Evolutionary conservation across 495 filamentous ascomycete genomes (phyloP).

Genomic region (Talaromyces wortmannii): DNA sequence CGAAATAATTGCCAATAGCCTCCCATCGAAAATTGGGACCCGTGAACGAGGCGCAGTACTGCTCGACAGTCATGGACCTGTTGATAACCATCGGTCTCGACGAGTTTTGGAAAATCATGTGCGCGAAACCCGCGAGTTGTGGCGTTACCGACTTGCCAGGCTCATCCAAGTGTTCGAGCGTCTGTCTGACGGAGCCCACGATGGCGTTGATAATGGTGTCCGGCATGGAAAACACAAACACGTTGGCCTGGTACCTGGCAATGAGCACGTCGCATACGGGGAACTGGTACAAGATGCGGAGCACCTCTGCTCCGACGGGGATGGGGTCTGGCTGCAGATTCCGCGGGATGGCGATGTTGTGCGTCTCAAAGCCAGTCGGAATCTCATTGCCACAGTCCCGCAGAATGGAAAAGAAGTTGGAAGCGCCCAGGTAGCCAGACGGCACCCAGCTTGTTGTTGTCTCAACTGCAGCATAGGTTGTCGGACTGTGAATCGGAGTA

Average conservation of each 20-base stretch:
- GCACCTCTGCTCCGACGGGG: slow-evolving; percentile 31
- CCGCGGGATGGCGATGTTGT: slow-evolving; percentile 11
- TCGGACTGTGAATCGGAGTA: neutral
- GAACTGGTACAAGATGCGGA: slow-evolving; percentile 30
- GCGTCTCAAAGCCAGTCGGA: slow-evolving; percentile 21
- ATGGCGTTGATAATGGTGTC: slow-evolving; percentile 7
- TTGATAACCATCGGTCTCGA: slow-evolving; percentile 18
- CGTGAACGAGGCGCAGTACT: slow-evolving; percentile 34
- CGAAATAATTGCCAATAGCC: slow-evolving; percentile 44
- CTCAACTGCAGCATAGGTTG: neutral
- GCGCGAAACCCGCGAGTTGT: slow-evolving; percentile 20
- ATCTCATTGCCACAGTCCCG: slow-evolving; percentile 29
- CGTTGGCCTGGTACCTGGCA: slow-evolving; percentile 16
- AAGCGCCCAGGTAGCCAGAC: slow-evolving; percentile 43
- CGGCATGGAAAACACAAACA: slow-evolving; percentile 7
- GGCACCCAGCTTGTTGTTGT: slow-evolving; percentile 4
- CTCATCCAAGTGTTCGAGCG: slow-evolving; percentile 16
- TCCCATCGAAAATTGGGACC: slow-evolving; percentile 53
- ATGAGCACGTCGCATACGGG: slow-evolving; percentile 15
- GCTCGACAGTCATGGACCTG: slow-evolving; percentile 21
- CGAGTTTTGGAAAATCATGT: slow-evolving; percentile 25
- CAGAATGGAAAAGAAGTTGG: slow-evolving; percentile 41
- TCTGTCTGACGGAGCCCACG: slow-evolving; percentile 10
- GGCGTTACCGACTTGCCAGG: slow-evolving; percentile 11
- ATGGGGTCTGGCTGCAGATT: slow-evolving; percentile 20